Evolutionary conservation across 768 basidiomycete genomes (phyloP).

Genomic region (Kwoniella dendrophila): DNA sequence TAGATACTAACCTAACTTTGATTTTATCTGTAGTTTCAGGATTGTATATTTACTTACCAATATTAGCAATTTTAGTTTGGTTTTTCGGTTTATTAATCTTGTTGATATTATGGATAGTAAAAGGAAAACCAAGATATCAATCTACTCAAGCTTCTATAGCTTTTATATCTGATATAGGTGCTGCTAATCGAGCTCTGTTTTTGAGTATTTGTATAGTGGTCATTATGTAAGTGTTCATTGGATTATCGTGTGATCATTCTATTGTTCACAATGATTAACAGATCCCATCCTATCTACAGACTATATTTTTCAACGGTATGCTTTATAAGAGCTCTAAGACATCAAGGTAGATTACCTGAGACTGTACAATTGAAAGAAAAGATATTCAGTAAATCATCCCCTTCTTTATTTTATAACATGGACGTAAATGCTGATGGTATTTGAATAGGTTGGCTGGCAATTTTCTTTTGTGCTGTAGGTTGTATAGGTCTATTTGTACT

Average conservation of each 20-base stretch:
- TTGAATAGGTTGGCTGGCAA: constrained; percentile 42
- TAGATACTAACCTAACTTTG: too few relatives aligned
- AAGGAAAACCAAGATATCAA: constrained; percentile 37
- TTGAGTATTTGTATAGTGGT: constrained; percentile 24
- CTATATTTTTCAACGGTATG: constrained; percentile 51
- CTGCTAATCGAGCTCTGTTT: constrained; percentile 28
- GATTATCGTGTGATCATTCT: neutral
- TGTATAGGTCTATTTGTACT: constrained; percentile 48
- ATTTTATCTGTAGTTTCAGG: constrained; percentile 34
- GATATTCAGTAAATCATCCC: constrained; percentile 32
- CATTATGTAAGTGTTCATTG: constrained; percentile 7
- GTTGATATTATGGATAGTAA: constrained; percentile 34
- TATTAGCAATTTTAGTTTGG: constrained; percentile 38
- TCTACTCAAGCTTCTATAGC: constrained; percentile 31
- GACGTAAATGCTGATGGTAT: neutral
- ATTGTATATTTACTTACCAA: constrained; percentile 30
- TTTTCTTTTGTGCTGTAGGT: constrained; percentile 50
- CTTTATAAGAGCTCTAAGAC: constrained; percentile 52
- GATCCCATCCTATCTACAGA: constrained; percentile 25
- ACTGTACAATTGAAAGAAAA: constrained; percentile 36
- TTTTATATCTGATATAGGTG: constrained; percentile 53
- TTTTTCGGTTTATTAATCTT: constrained; percentile 37
- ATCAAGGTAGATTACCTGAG: constrained; percentile 53
- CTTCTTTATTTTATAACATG: too few relatives aligned
- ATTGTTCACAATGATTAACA: constrained; percentile 1